Conservation (phyloP, 2,329 filamentous ascomycete genomes). For the Myriosclerotinia duriaeana region DNA sequence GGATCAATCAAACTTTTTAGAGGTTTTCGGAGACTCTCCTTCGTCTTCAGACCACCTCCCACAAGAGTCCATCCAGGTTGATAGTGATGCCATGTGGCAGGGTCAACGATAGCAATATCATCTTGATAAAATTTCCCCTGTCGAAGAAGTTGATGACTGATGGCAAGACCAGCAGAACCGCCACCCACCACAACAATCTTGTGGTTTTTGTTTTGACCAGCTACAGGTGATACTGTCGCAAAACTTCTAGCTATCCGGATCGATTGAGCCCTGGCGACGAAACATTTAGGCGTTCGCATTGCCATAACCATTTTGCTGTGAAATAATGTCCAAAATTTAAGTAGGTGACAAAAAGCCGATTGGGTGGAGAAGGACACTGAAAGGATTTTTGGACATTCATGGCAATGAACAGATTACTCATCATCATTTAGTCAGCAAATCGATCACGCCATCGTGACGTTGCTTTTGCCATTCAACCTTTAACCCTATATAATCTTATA, state of each 20-base stretch:
- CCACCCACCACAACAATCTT: conserved; percentile 67
- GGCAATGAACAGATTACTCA: neutral
- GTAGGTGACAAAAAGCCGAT: neutral
- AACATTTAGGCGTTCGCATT: neutral
- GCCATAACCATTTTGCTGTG: neutral
- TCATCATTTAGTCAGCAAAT: conserved; percentile 1
- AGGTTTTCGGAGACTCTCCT: conserved; percentile 55
- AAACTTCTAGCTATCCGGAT: conserved; percentile 14
- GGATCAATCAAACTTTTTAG: conserved; percentile 54
- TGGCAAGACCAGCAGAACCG: conserved; percentile 62
- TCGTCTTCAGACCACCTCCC: conserved; percentile 63
- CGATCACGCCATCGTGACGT: conserved; percentile 15
- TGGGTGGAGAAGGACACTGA: neutral
- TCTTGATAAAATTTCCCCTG: conserved; percentile 55
- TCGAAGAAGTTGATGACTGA: conserved; percentile 66
- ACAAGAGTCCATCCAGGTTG: conserved; percentile 71
- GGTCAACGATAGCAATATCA: conserved; percentile 66
- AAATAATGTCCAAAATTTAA: no score
- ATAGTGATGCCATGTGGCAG: conserved; percentile 63
- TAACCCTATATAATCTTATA: neutral
- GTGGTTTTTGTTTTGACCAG: conserved; percentile 49
- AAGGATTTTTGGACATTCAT: conserved; percentile 4
- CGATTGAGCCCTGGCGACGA: neutral
- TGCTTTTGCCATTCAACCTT: neutral
- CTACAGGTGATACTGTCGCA: conserved; percentile 41